These are phyloP conservation scores for Podospora pseudocomata DNA, from an alignment of 495 filamentous ascomycete species.

Conservation along the genomic window DNA sequence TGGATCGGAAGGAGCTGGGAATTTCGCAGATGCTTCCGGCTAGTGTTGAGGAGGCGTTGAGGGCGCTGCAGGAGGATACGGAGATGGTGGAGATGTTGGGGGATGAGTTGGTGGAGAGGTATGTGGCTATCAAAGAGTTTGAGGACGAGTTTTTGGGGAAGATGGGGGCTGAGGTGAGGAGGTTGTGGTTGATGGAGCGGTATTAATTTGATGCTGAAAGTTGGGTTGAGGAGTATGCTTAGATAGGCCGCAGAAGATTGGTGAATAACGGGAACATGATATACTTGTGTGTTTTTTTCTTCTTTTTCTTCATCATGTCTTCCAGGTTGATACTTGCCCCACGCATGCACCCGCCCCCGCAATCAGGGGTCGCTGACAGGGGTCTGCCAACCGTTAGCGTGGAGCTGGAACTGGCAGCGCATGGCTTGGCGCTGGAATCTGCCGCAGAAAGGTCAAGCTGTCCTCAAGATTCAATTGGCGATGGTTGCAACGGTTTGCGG, in stretches of 20 bases:
- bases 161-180: slow-evolving; percentile 43
- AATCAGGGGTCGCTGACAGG: not conserved
- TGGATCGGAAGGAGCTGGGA: slow-evolving; percentile 50
- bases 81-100: slow-evolving; percentile 48
- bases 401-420: not conserved
- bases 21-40: slow-evolving; percentile 52
- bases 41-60: slow-evolving; percentile 52
- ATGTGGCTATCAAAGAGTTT: slow-evolving; percentile 56
- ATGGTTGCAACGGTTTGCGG: slow-evolving; percentile 5
- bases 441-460: slow-evolving; percentile 22
- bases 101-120: slow-evolving; percentile 53
- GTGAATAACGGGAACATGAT: no score
- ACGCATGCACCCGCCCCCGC: not conserved
- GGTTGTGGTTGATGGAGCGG: slow-evolving; percentile 60
- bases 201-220: slow-evolving; percentile 35
- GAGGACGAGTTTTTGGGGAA: slow-evolving; percentile 47
- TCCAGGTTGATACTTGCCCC: not conserved
- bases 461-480: slow-evolving; percentile 20
- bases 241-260: not conserved
- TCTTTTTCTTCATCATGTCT: no score
- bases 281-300: no score
- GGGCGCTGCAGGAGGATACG: slow-evolving; percentile 44
- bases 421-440: not conserved
- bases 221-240: not conserved
- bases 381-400: not conserved